These are phyloP conservation scores for Leccinum aurantiacum DNA, from an alignment of 768 basidiomycete species.

Conservation along the genomic window DNA sequence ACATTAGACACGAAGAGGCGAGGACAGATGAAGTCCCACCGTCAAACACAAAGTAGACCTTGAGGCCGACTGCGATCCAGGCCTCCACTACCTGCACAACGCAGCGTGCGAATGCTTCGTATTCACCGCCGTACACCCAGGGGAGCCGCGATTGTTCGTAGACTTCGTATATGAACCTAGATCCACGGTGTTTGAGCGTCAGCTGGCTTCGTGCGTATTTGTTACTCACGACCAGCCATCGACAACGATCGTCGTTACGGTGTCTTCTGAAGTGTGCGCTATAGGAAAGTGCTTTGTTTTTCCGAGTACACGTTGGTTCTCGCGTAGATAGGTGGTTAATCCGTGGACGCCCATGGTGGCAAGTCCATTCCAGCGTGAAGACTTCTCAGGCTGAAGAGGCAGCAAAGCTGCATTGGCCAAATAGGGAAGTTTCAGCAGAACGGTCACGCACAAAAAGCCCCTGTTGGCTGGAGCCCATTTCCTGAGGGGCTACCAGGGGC, in stretches of 20 bases:
- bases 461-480: not conserved
- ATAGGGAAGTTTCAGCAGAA: not conserved
- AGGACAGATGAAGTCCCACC: slow-evolving; percentile 45
- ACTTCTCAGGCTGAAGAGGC: not conserved
- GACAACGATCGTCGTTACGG: slow-evolving; percentile 56
- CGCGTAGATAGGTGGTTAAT: slow-evolving; percentile 50
- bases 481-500: not conserved
- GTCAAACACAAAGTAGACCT: slow-evolving; percentile 78
- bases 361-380: slow-evolving; percentile 13
- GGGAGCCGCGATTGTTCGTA: slow-evolving; percentile 60
- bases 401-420: slow-evolving; percentile 1
- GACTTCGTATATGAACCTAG: slow-evolving; percentile 75
- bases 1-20: slow-evolving; percentile 12
- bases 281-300: slow-evolving; percentile 35
- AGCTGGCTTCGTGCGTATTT: slow-evolving; percentile 2
- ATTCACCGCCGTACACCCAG: slow-evolving; percentile 89
- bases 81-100: slow-evolving; percentile 54
- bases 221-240: slow-evolving; percentile 85
- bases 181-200: slow-evolving; percentile 7
- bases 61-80: slow-evolving; percentile 68
- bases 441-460: not conserved
- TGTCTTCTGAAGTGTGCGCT: slow-evolving; percentile 3
- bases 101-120: slow-evolving; percentile 50
- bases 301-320: slow-evolving; percentile 42
- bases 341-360: slow-evolving; percentile 53